Evolutionary conservation across 225 moss, liverwort and hornwort species (phyloP).

Genomic region (Rhytidiadelphus loreus): DNA sequence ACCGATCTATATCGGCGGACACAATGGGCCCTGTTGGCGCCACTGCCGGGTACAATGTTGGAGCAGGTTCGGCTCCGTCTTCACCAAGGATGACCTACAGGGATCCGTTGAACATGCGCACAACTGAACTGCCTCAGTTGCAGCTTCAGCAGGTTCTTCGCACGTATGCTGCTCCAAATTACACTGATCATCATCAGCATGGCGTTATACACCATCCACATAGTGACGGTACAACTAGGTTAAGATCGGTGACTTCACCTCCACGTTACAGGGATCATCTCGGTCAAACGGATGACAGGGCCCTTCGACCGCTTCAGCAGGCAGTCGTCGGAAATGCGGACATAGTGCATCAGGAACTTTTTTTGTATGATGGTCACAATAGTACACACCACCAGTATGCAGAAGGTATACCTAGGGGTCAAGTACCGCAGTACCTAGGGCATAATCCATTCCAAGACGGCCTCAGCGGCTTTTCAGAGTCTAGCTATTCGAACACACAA

Average conservation of each 20-base stretch:
- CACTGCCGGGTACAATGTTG: constrained; percentile 12
- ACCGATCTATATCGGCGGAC: constrained; percentile 53
- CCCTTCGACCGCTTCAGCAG: constrained; percentile 45
- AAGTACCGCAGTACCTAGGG: constrained; percentile 56
- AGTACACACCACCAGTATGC: constrained; percentile 25
- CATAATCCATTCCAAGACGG: constrained; percentile 81
- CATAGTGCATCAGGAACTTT: constrained; percentile 40
- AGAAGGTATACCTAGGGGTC: constrained; percentile 39
- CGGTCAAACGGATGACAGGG: constrained; percentile 49
- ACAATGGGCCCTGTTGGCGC: constrained; percentile 21
- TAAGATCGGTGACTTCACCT: constrained; percentile 66
- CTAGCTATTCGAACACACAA: constrained; percentile 28
- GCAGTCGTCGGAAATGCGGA: constrained; percentile 26
- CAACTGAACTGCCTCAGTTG: constrained; percentile 28
- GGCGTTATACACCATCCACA: constrained; percentile 41
- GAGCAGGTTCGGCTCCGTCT: constrained; percentile 68
- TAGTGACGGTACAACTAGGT: constrained; percentile 44
- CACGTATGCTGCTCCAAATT: constrained; percentile 39
- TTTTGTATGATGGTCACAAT: constrained; percentile 43
- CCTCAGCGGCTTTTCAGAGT: constrained; percentile 24
- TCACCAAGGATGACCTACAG: constrained; percentile 62
- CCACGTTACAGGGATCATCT: constrained; percentile 77
- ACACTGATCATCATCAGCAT: constrained; percentile 39
- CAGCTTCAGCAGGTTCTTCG: constrained; percentile 24
- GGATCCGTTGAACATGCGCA: constrained; percentile 39